phyloP scores from a whole-genome alignment of 192 early-diverging fungal species.

The Dissophora ornata region DNA sequence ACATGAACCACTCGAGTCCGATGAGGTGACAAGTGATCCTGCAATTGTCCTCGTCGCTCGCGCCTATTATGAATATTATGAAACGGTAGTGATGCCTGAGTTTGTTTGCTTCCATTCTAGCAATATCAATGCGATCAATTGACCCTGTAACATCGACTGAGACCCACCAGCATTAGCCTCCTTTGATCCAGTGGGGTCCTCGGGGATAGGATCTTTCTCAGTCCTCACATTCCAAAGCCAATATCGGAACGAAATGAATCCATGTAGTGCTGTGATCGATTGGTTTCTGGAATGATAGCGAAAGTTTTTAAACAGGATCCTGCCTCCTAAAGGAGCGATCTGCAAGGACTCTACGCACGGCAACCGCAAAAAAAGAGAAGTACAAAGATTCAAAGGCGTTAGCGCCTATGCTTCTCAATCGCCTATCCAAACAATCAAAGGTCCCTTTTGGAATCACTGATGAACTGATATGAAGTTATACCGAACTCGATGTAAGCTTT shows the following conservation, averaged over 20 bases:
- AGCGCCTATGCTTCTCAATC: no score
- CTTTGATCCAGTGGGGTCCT: conserved; percentile 36
- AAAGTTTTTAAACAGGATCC: conserved; percentile 82
- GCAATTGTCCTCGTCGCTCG: conserved; percentile 57
- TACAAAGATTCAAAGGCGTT: background rate
- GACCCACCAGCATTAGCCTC: conserved; percentile 18
- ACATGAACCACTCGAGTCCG: conserved; percentile 85
- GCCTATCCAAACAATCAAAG: no score
- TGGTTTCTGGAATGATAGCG: conserved; percentile 78
- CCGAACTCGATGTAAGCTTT: conserved; percentile 78
- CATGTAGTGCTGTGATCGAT: conserved; percentile 74
- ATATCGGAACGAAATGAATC: conserved; percentile 77
- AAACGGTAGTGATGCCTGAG: background rate
- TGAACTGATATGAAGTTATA: conserved; percentile 34
- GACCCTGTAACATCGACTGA: no score
- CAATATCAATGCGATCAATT: background rate
- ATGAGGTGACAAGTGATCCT: conserved; percentile 74
- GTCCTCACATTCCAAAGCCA: conserved; percentile 75
- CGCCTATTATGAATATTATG: conserved; percentile 23
- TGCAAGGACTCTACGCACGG: conserved; percentile 72
- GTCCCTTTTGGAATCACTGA: no score
- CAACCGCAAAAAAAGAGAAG: no score
- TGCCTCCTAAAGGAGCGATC: conserved; percentile 75
- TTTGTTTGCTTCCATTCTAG: background rate
- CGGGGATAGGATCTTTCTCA: conserved; percentile 49